Evolutionary conservation across 345 rosid genomes (phyloP), one percentile per base, ranked within the genome.

Genomic region (Turritis glabra): DNA sequence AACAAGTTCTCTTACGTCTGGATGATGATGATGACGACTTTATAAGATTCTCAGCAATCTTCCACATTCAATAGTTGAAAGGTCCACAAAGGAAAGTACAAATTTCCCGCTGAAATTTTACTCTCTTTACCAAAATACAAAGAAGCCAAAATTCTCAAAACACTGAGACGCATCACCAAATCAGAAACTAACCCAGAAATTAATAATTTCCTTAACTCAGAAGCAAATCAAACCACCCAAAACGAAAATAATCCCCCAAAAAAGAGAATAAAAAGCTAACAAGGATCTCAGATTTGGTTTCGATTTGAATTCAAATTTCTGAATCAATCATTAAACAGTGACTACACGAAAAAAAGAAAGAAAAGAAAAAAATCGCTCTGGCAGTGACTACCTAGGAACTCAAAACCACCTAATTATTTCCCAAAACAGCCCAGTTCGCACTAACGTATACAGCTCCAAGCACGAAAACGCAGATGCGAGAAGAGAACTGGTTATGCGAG

Each of bases 41-140:
- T 14, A 14, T 3, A 50, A 26, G 27, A 61, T 60, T 33, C 50
- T 69, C 19, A 76, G 7, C 25, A 8, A 23, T 63, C 66, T 62
- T 70, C 58, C 17, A 70, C 66, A 77, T 77, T 55, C 76, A 64
- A 1, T 71, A 35, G 58, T 44, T 70, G 59, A 77, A 59, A 44
- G 14, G 53, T 63, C 75, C 64, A 62, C 48, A 26, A 57, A 46
- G 21, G 22, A 56, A 58, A 47, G 46, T 38, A 51, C 63, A 69
- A 43, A 35, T 26, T 77, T 77, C 80, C 76, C 80, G 80, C 71
- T 76, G 64, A 61, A 75, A 68, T 13, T 59, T 47, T 53, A 66
- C 63, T 59, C 57, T 47, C 73, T 57, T 37, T 48, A 37, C 62
- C 26, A 15, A 1, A 53, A 21, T 51, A 9, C 21, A 58, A 22